Base-by-base conservation (phyloP, 2,329 filamentous ascomycete species). In the Rutstroemia sp. region DNA sequence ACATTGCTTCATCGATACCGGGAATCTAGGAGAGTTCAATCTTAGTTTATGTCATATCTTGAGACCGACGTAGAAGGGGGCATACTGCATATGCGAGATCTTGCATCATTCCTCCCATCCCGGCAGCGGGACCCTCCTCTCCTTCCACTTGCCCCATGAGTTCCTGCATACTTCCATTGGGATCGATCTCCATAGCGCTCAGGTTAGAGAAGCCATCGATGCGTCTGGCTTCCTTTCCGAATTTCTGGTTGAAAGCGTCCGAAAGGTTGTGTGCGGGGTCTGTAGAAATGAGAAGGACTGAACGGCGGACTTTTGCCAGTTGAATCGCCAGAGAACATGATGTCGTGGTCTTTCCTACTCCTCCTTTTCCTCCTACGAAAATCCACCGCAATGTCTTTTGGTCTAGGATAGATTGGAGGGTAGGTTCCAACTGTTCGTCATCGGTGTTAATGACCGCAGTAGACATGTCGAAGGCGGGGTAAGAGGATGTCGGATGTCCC, bases 1-100 rank as follows among this genome's bases (percentile, higher is more conserved):
- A 96, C 94, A 99, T 99, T 72, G 94, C 94, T 75, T 99, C 94
- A 71, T 99, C 94, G 61, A 99, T 95, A 75, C 94, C 94, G 17
- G 94, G 94, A 61, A 99, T 99, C 89, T 95, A 65, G 12, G n/a
- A 12, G 17, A 4, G n/a, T 14, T 17, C 30, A 19, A 48, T 27
- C 51, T 41, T 23, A 49, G 45, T 17, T 23, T 16, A 16, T 51
- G 9, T 34, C 6, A 19, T 5, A 17, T 25, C 41, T 30, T 49
- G 8, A 16, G 4, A 49, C 51, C n/a, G 9, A 42, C 25, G 14
- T 45, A 61, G 55, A 30, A 23, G 44, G 23, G 41, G 5, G 75
- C 86, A 60, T 75, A 95, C 91, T 63, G 89, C 92, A 73, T 97
- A 96, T 0, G 94, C 94, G 63, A 99, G 78, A 73, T 99, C 94